Percentiles rank a stretch among this genome's conserved stretches.
phyloP scores from a whole-genome alignment of 2,329 filamentous ascomycete genomes.

The Fusarium udum region DNA sequence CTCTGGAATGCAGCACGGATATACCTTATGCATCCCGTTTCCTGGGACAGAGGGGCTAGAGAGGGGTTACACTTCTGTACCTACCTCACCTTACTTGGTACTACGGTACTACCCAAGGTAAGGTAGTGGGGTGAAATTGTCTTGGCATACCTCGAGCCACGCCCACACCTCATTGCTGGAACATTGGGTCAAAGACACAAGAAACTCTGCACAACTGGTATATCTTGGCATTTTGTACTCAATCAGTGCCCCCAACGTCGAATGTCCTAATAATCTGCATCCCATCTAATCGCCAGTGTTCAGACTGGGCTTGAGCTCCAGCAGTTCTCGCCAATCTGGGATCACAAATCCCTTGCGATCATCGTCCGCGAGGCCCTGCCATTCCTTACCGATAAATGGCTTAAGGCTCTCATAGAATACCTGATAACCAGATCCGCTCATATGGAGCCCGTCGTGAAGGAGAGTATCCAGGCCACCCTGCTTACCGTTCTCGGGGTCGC shows the following conservation, averaged over 20 bases:
- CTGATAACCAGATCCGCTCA: conserved; percentile 63
- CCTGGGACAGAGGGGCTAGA: neutral
- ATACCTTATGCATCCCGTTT: neutral
- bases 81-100: no score
- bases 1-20: neutral
- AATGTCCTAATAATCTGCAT: neutral
- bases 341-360: conserved; percentile 54
- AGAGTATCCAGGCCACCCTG: conserved; percentile 61
- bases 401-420: conserved; percentile 61
- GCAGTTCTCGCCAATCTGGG: conserved; percentile 58
- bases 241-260: neutral
- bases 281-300: conserved; percentile 20
- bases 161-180: neutral
- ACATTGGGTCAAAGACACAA: neutral
- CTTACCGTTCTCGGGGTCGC: conserved; percentile 60
- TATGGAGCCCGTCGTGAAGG: conserved; percentile 67
- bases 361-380: conserved; percentile 48
- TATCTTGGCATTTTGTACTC: neutral
- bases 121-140: conserved; percentile 18
- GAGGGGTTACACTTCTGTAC: neutral
- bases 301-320: conserved; percentile 16
- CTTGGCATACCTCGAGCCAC: conserved; percentile 7
- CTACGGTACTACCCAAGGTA: no score
- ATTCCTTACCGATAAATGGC: conserved; percentile 59
- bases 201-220: neutral